Evolutionary conservation across 306 rosid species (phyloP).

Genomic region (Vicia villosa): DNA sequence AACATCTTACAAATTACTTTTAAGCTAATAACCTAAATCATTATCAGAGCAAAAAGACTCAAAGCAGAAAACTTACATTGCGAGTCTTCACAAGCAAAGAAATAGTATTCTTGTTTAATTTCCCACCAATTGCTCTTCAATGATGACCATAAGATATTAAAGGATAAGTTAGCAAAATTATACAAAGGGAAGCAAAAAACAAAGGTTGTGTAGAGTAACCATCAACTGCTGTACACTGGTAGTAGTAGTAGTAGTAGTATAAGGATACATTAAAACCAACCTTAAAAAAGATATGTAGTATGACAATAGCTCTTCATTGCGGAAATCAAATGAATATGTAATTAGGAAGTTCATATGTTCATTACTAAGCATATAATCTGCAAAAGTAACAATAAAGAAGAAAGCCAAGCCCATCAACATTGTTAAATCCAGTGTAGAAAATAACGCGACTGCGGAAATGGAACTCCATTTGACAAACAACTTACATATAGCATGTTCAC

Average conservation of each 20-base stretch:
- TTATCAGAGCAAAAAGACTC: constrained; percentile 8
- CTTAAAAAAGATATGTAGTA: constrained; percentile 90
- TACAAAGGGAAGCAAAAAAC: constrained; percentile 8
- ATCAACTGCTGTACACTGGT: constrained; percentile 10
- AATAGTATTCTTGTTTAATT: constrained; percentile 81
- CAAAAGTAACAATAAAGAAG: constrained; percentile 36
- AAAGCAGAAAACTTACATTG: constrained; percentile 59
- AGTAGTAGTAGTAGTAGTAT: no score
- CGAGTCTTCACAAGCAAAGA: constrained; percentile 83
- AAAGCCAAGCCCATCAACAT: constrained; percentile 9
- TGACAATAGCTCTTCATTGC: constrained; percentile 73
- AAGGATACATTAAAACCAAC: constrained; percentile 48
- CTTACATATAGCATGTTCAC: constrained; percentile 91
- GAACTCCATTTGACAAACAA: constrained; percentile 41
- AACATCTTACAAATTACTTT: constrained; percentile 20
- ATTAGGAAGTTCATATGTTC: constrained; percentile 78
- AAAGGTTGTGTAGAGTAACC: constrained; percentile 25
- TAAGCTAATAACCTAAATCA: constrained; percentile 23
- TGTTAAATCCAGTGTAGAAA: constrained; percentile 26
- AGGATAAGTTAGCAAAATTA: constrained; percentile 37
- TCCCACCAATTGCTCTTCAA: constrained; percentile 91
- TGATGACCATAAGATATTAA: constrained; percentile 40
- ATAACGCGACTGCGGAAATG: constrained; percentile 35
- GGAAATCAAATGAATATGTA: constrained; percentile 73
- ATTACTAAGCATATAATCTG: constrained; percentile 86